phyloP scores from a whole-genome alignment of 163 green algal genomes.

The Chlorella variabilis region DNA sequence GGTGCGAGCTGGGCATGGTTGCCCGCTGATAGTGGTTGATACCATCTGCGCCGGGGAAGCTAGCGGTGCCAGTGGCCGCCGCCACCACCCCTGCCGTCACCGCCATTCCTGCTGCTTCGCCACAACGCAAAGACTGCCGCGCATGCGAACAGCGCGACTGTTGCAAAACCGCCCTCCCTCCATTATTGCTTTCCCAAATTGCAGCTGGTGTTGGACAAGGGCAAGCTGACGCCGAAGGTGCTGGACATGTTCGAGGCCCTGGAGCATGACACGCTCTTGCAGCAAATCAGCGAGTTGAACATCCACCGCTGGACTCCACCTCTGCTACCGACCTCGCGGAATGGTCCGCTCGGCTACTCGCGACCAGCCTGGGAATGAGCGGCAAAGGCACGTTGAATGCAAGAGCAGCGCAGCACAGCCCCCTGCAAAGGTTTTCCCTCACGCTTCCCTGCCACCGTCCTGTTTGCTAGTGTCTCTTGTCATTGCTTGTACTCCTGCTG shows the following conservation, averaged over 20 bases:
- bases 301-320: constrained; percentile 38
- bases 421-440: neutral
- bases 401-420: neutral
- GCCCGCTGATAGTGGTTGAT: neutral
- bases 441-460: neutral
- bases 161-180: neutral
- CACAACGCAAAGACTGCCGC: neutral
- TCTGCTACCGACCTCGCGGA: constrained; percentile 16
- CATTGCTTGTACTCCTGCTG: no score
- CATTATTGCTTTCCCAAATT: neutral
- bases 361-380: constrained; percentile 13
- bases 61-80: no score
- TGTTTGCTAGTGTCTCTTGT: no score
- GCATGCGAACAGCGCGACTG: neutral
- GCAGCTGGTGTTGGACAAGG: constrained; percentile 34
- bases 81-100: neutral
- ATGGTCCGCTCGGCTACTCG: constrained; percentile 9
- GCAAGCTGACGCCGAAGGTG: constrained; percentile 33
- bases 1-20: neutral
- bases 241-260: constrained; percentile 32
- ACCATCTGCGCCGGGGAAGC: no score
- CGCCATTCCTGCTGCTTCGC: neutral
- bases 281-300: neutral
- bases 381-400: neutral
- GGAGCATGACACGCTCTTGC: constrained; percentile 23